Percentiles rank a stretch among this genome's conserved stretches.
These are phyloP conservation scores for Phlyctochytrium arcticum DNA, from an alignment of 192 early-diverging fungal species.

Conservation along the genomic window DNA sequence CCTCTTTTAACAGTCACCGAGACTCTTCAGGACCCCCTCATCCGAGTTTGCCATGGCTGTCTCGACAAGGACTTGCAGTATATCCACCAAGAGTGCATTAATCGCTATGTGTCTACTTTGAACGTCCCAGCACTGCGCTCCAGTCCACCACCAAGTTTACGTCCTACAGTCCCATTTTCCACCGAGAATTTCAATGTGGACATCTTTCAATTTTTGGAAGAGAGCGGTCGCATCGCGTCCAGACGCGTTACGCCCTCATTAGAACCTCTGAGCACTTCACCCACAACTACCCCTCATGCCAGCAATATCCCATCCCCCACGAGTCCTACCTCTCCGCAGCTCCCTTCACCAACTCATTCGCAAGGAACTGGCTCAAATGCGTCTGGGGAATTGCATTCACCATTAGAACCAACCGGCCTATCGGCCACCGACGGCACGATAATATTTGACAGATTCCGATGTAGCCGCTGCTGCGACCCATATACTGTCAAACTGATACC, in stretches of 20 bases:
- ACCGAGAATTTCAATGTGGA: no score
- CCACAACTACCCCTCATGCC: not conserved
- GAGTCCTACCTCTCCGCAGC: conserved; percentile 5
- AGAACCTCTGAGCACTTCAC: not conserved
- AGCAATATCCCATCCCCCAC: not conserved
- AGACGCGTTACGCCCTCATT: not conserved
- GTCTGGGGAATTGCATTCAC: no score
- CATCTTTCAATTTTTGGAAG: no score
- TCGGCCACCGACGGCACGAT: no score
- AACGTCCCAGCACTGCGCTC: no score
- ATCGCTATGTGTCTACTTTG: conserved; percentile 37
- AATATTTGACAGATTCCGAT: conserved; percentile 19
- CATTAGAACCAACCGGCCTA: no score
- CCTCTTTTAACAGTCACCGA: conserved; percentile 14
- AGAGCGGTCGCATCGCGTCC: not conserved
- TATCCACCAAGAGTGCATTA: conserved; percentile 48
- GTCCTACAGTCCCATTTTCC: not conserved
- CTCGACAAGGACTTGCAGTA: conserved; percentile 52
- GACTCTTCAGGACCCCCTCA: conserved; percentile 31
- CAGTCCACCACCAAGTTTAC: conserved; percentile 14
- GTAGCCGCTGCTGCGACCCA: conserved; percentile 38
- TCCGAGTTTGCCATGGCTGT: conserved; percentile 47
- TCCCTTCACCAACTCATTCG: not conserved
- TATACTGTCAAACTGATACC: conserved; percentile 25
- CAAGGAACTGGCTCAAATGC: no score